Base-by-base conservation (phyloP, 768 basidiomycete genomes). In the Tulasnella sp. region DNA sequence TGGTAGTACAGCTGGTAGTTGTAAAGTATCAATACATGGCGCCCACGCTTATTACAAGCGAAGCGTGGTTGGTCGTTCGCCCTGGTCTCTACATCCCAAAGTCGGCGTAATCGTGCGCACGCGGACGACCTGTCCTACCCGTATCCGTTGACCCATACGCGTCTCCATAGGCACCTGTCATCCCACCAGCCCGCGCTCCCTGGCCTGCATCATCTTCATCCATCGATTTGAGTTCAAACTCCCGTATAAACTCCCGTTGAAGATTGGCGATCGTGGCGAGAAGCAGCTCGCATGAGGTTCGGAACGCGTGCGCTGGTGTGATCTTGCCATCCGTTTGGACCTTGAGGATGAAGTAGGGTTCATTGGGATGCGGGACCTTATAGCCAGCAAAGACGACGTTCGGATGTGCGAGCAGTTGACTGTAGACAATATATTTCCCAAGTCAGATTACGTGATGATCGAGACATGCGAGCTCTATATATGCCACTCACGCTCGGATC, bases 331-430 rank as follows among this genome's bases (percentile, higher is more conserved):
- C 92, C 1, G 93, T 97, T 73, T 97, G 96, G 57, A 98, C 81
- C 71, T 96, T 97, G 71, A 99, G 81, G 59, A 89, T 76, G 73
- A 98, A 94, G 70, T 92, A 80, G 7, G 93, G 92, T 63, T 96
- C 90, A 21, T 94, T 81, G 1, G 96, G 94, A 67, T 97, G 96
- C 0, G 94, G 94, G 41, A 92, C 91, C 74, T 93, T 92, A 82
- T 98, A 98, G 1, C 96, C 96, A 1, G 93, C 93, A 69, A 98
- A 98, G 62, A 92, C 83, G 64, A 97, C 83, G 64, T 83, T 77
- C 4, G 89, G 85, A 80, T 87, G 86, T 7, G 83, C 72, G 31
- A 97, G 83, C 27, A 98, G 84, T 78, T 99, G 92, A 2, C 93
- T 96, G 69, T 30, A 30, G 21, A 42, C 34, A n/a, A 38, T 44